phyloP scores from a whole-genome alignment of 2,329 filamentous ascomycete genomes.

The Didymella pomorum region DNA sequence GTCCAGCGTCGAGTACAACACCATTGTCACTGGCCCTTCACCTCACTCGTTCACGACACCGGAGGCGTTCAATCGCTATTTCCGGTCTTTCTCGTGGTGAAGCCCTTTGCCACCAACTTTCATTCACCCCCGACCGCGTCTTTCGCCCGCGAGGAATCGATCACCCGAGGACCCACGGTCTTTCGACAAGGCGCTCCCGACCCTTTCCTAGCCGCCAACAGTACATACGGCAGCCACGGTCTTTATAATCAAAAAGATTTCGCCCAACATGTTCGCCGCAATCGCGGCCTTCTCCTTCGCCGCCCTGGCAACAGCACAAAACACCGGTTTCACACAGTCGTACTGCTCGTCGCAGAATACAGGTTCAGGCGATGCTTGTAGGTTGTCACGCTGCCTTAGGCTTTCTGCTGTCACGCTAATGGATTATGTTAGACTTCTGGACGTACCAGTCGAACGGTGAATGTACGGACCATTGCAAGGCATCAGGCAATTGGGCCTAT shows the following conservation, averaged over 20 bases:
- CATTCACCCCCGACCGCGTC: conserved; percentile 19
- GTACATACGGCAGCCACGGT: conserved; percentile 25
- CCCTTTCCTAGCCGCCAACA: not conserved
- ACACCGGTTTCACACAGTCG: conserved; percentile 33
- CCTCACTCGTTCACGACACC: conserved; percentile 21
- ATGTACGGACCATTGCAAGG: conserved; percentile 68
- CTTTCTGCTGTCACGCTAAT: not conserved
- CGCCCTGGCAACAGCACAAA: conserved; percentile 20
- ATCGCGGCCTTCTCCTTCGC: conserved; percentile 29
- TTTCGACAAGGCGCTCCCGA: not conserved
- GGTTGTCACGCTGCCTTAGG: conserved; percentile 21
- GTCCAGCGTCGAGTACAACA: conserved; percentile 10
- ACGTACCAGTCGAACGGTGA: conserved; percentile 71
- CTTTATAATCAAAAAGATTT: conserved; percentile 14
- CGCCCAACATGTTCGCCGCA: conserved; percentile 30
- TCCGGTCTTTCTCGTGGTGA: conserved; percentile 21
- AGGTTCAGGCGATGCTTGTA: conserved; percentile 47
- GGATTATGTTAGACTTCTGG: conserved; percentile 36
- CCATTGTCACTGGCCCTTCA: conserved; percentile 1
- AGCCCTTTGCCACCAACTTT: conserved; percentile 13
- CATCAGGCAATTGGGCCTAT: conserved; percentile 64
- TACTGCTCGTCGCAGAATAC: conserved; percentile 59
- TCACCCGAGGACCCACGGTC: conserved; percentile 9
- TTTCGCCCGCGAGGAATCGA: conserved; percentile 2
- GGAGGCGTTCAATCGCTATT: conserved; percentile 39